Conservation (phyloP, 2,329 filamentous ascomycete species). For the Aspergillus aculeatinus region DNA sequence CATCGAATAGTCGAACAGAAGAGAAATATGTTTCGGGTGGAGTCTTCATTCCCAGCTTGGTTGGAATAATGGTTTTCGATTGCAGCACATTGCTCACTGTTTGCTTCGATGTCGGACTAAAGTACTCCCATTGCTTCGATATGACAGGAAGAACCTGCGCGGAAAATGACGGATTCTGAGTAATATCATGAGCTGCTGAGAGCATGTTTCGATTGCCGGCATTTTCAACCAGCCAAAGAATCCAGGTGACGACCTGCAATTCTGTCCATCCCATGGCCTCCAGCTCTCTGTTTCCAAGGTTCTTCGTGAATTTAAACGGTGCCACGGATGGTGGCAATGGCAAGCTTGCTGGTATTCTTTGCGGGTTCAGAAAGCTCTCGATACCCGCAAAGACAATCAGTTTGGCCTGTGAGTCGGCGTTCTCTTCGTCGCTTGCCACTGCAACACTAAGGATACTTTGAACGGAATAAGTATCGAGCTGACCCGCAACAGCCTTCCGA, state of each 20-base stretch:
- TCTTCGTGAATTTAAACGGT: conserved; percentile 77
- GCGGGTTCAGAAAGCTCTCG: conserved; percentile 70
- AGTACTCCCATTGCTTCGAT: conserved; percentile 87
- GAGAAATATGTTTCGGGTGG: conserved; percentile 88
- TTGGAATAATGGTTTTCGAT: conserved; percentile 75
- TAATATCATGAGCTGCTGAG: conserved; percentile 66
- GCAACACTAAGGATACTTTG: conserved; percentile 72
- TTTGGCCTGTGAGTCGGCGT: conserved; percentile 60
- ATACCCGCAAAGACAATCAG: conserved; percentile 78
- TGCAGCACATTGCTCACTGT: conserved; percentile 65
- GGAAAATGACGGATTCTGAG: conserved; percentile 70
- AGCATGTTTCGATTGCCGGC: conserved; percentile 57
- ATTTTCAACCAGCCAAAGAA: conserved; percentile 74
- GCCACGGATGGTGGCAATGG: conserved; percentile 80
- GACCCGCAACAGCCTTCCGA: conserved; percentile 66
- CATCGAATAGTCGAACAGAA: conserved; percentile 91
- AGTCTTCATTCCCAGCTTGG: conserved; percentile 82
- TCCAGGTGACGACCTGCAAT: conserved; percentile 81
- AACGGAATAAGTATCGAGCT: conserved; percentile 69
- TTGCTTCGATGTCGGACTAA: conserved; percentile 65
- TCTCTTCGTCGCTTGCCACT: conserved; percentile 57
- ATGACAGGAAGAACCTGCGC: conserved; percentile 73
- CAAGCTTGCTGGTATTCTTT: conserved; percentile 75
- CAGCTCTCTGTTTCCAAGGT: conserved; percentile 65
- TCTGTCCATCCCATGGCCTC: conserved; percentile 83